Conservation (phyloP, 2,329 filamentous ascomycete genomes). For the Venturia carpophila region DNA sequence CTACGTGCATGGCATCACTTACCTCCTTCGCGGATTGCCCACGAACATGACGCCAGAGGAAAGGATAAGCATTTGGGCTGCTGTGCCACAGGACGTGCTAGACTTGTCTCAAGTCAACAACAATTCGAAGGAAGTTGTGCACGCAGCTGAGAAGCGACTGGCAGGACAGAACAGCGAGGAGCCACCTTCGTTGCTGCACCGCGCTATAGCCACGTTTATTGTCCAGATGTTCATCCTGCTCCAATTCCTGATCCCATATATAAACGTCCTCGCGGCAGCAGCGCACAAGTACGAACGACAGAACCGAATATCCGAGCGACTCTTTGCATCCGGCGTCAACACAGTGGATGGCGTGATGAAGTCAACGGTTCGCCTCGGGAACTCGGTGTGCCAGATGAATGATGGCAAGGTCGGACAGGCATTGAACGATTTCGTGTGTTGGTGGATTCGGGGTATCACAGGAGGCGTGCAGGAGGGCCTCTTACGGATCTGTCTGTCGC, state of each 20-base stretch:
- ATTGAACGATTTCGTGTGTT: constrained; percentile 49
- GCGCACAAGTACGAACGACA: constrained; percentile 57
- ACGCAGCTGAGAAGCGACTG: neutral
- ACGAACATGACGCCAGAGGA: constrained; percentile 50
- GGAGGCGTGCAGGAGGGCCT: constrained; percentile 60
- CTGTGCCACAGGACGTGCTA: constrained; percentile 38
- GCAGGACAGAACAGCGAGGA: constrained; percentile 21
- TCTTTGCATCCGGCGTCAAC: constrained; percentile 46
- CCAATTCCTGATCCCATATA: constrained; percentile 55
- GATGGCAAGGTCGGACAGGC: constrained; percentile 57
- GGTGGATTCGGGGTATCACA: constrained; percentile 56
- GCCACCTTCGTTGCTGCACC: constrained; percentile 47
- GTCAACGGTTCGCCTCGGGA: constrained; percentile 44
- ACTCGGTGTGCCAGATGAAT: constrained; percentile 51
- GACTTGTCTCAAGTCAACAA: constrained; percentile 7
- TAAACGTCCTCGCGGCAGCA: constrained; percentile 46
- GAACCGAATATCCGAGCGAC: constrained; percentile 55
- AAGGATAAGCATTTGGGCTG: constrained; percentile 42
- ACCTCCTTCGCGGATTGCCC: constrained; percentile 57
- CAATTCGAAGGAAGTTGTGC: constrained; percentile 16
- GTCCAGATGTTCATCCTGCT: constrained; percentile 52
- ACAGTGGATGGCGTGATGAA: constrained; percentile 48
- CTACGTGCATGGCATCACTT: constrained; percentile 56
- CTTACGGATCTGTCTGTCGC: too few relatives aligned
- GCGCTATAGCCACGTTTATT: constrained; percentile 48